Evolutionary conservation across 1,139 yeast genomes (phyloP).

Genomic region (Suhomyces guaymorum): DNA sequence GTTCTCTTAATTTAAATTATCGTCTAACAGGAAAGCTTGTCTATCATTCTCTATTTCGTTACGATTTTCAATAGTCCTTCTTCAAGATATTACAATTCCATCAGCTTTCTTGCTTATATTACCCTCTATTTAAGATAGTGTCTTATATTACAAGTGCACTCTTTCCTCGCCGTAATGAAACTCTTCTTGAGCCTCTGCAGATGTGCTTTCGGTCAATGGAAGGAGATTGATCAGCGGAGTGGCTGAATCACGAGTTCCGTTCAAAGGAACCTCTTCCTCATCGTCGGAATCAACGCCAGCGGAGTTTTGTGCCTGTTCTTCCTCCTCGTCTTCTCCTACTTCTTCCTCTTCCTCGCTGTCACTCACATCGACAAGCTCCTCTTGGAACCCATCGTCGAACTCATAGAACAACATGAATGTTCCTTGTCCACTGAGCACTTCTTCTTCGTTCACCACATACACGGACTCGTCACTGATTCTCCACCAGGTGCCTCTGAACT

Average conservation of each 20-base stretch:
- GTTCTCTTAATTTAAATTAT: no score
- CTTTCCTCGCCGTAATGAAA: conserved; percentile 18
- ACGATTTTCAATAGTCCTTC: no score
- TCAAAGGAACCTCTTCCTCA: no score
- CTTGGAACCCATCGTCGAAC: conserved; percentile 41
- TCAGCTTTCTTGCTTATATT: no score
- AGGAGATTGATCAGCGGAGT: conserved; percentile 6
- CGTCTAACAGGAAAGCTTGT: no score
- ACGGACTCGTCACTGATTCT: conserved; percentile 89
- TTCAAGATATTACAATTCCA: no score
- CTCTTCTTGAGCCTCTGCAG: conserved; percentile 8
- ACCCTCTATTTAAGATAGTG: no score
- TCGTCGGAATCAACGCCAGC: no score
- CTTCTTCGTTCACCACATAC: conserved; percentile 73
- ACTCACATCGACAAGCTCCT: conserved; percentile 28
- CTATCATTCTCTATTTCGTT: background rate
- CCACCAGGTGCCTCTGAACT: conserved; percentile 88
- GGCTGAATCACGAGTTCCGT: no score
- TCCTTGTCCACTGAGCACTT: conserved; percentile 80
- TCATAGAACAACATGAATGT: conserved; percentile 93
- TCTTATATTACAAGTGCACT: conserved; percentile 17
- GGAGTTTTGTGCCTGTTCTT: conserved; percentile 17
- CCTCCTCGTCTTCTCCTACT: conserved; percentile 20
- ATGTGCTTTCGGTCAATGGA: conserved; percentile 4
- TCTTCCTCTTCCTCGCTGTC: conserved; percentile 41